Conservation (phyloP, 768 basidiomycete genomes). For the button mushroom (Agaricus bisporus) region DNA sequence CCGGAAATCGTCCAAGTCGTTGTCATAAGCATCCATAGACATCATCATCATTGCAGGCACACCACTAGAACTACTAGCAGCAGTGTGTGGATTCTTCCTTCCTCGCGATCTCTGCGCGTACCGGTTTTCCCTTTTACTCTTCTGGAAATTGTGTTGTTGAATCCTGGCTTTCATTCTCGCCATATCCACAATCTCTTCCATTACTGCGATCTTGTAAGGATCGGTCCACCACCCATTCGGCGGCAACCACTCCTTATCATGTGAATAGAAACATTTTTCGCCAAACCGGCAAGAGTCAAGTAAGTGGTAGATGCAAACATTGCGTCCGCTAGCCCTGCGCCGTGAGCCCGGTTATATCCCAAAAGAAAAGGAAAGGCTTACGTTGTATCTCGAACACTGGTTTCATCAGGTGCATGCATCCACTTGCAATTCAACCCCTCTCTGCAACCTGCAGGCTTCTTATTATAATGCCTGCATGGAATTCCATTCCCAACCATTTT, state of each 20-base stretch:
- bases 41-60: neutral
- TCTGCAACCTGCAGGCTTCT: constrained; percentile 28
- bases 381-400: constrained; percentile 45
- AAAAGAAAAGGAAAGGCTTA: constrained; percentile 18
- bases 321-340: constrained; percentile 37
- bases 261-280: constrained; percentile 41
- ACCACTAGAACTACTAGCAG: neutral
- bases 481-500: constrained; percentile 37
- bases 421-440: constrained; percentile 33
- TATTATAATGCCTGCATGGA: constrained; percentile 51
- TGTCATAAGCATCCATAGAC: neutral
- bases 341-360: neutral
- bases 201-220: constrained; percentile 21
- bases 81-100: neutral
- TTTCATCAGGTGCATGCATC: constrained; percentile 46
- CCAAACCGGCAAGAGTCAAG: constrained; percentile 31
- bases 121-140: neutral
- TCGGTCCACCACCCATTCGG: constrained; percentile 42
- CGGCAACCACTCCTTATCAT: constrained; percentile 39
- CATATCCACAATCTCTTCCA: constrained; percentile 22
- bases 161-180: constrained; percentile 13
- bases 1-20: neutral
- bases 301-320: constrained; percentile 33
- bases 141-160: neutral
- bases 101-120: neutral